Base-by-base conservation (phyloP, 805 yeast species). In the Saturnispora bothae region DNA sequence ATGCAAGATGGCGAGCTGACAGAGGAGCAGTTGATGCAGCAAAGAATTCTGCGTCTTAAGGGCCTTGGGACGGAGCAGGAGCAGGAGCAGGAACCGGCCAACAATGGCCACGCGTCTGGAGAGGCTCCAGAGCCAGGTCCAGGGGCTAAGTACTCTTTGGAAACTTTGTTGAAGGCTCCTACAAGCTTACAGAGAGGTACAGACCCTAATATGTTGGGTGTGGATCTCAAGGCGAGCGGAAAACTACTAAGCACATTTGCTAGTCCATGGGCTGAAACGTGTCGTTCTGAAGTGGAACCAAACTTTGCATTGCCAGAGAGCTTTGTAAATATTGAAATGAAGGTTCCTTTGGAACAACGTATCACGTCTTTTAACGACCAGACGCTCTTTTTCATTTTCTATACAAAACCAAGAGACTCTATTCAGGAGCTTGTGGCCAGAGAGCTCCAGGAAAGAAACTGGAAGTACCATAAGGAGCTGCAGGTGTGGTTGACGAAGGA, bases 401-500 rank as follows among this genome's bases (percentile, higher is more conserved):
- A 92, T 60, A 83, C 94, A 47, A 85, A 78, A 65, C 95, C 98
- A 4, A 77, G 85, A 39, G 96, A 92, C 55, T 76, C 85, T 4
- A 66, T 89, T 56, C 99, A 92, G 59, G 98, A 92, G 56, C 72
- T 86, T 40, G 94, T 94, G 4, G 94, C 96, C 5, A 68, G 89
- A 42, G 97, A 89, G 57, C 70, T 92, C 48, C 84, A 85, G 50
- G 77, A 77, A 45, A 71, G 98, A 50, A 92, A 89, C 61, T 92
- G 99, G 99, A 73, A 97, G 48, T 92, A 83, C 54, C 98, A 92
- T 61, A 89, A 86, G 61, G 95, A 85, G 44, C 71, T 92, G 40
- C 94, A 88, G 63, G 86, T 92, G 36, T 92, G 98, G 98, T 64
- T 92, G 42, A 92, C 98, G 10, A 92, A 92, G 59, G 96, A 86